These are phyloP conservation scores for Candida pseudofarinosa DNA, from an alignment of 805 yeast species.

Conservation along the genomic window DNA sequence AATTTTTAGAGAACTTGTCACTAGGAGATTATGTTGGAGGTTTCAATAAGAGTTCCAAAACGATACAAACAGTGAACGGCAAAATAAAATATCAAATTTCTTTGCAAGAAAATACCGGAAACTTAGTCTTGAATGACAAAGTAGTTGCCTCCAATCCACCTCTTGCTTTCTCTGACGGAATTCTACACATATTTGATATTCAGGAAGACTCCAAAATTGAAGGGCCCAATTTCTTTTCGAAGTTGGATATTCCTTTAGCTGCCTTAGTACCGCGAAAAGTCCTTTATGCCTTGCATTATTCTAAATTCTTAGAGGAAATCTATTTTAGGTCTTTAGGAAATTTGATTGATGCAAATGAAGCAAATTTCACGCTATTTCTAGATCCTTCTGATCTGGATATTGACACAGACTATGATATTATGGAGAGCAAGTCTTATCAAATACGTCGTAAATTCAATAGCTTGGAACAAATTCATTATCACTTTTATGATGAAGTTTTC, in stretches of 20 bases:
- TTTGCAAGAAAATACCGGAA: slow-evolving; percentile 7
- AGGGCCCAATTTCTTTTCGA: slow-evolving; percentile 15
- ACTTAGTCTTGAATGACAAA: slow-evolving; percentile 16
- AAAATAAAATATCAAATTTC: slow-evolving; percentile 11
- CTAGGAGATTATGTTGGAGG: slow-evolving; percentile 26
- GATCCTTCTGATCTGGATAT: slow-evolving; percentile 15
- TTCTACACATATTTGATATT: slow-evolving; percentile 27
- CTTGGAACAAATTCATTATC: slow-evolving; percentile 49
- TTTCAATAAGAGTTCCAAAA: slow-evolving; percentile 21
- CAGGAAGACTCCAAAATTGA: slow-evolving; percentile 1
- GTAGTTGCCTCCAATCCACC: slow-evolving; percentile 13
- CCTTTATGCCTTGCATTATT: slow-evolving; percentile 42
- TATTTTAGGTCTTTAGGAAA: slow-evolving; percentile 52
- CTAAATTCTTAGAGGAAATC: slow-evolving; percentile 66
- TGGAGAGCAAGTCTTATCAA: slow-evolving; percentile 25
- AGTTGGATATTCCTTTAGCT: slow-evolving; percentile 17
- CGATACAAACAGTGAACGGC: slow-evolving; percentile 8
- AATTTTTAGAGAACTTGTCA: slow-evolving; percentile 23
- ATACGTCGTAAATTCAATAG: slow-evolving; percentile 21
- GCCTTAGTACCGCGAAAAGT: slow-evolving; percentile 31
- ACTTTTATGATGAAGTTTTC: slow-evolving; percentile 50
- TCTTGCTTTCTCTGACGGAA: slow-evolving; percentile 28
- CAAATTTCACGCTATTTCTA: slow-evolving; percentile 61
- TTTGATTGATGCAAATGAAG: slow-evolving; percentile 51
- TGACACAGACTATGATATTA: slow-evolving; percentile 19